Percentiles rank a stretch among this genome's conserved stretches.
phyloP scores from a whole-genome alignment of 768 basidiomycete genomes.

The Pleurotus pulmonarius region DNA sequence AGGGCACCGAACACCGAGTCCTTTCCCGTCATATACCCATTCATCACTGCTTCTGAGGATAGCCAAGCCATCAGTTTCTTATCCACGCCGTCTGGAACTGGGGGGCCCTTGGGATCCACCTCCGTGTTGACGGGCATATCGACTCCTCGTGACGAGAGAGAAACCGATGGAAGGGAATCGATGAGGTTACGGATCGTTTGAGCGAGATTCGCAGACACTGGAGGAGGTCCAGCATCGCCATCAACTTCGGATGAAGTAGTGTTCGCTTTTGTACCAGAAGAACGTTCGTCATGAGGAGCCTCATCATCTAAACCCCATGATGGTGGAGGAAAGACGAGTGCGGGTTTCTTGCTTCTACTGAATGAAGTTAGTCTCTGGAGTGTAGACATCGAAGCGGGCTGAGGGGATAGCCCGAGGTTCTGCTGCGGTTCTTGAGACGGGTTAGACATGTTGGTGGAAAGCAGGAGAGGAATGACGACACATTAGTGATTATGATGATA shows the following conservation, averaged over 20 bases:
- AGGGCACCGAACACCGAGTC: constrained; percentile 61
- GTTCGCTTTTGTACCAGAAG: background rate
- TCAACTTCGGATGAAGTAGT: background rate
- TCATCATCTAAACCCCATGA: constrained; percentile 5
- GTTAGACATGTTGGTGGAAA: constrained; percentile 17
- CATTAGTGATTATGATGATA: background rate
- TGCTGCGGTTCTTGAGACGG: background rate
- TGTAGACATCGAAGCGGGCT: background rate
- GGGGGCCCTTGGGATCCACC: constrained; percentile 7
- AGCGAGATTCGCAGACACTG: constrained; percentile 42
- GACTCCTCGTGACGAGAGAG: background rate
- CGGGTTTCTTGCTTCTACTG: background rate
- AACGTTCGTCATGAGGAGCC: background rate
- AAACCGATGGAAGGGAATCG: constrained; percentile 31
- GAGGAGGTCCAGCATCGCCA: background rate
- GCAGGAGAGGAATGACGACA: background rate
- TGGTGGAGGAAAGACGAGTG: constrained; percentile 6
- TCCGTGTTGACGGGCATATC: background rate
- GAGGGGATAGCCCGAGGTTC: background rate
- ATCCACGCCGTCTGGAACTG: constrained; percentile 39
- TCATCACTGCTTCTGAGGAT: constrained; percentile 63
- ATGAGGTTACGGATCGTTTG: constrained; percentile 51
- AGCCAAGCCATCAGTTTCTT: constrained; percentile 45
- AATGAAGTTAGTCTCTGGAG: constrained; percentile 2
- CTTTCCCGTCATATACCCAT: constrained; percentile 35